These are phyloP conservation scores for Colletotrichum viniferum DNA, from an alignment of 2,329 filamentous ascomycete species.

Conservation along the genomic window DNA sequence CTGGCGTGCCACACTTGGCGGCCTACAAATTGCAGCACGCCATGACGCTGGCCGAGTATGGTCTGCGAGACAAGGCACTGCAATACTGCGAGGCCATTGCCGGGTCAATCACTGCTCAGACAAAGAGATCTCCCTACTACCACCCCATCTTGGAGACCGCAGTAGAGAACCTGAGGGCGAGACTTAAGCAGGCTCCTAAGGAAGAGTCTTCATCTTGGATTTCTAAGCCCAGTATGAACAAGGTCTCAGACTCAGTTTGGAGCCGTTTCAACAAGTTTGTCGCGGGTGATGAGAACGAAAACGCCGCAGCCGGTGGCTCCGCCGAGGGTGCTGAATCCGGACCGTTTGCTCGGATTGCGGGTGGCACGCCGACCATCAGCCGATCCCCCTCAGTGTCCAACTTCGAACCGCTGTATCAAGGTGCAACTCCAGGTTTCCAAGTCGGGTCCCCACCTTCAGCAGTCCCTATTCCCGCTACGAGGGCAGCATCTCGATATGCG, in stretches of 20 bases:
- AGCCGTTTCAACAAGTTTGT: conserved; percentile 97
- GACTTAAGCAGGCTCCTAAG: conserved; percentile 84
- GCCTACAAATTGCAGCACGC: conserved; percentile 93
- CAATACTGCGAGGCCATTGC: conserved; percentile 90
- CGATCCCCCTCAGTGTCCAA: conserved; percentile 72
- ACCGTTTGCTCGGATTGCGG: conserved; percentile 81
- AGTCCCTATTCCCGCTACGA: conserved; percentile 40
- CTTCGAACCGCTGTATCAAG: conserved; percentile 74
- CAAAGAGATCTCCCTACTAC: conserved; percentile 86
- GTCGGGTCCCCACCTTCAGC: conserved; percentile 35
- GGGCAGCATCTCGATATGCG: conserved; percentile 56
- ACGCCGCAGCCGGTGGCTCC: conserved; percentile 59
- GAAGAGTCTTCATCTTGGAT: conserved; percentile 88
- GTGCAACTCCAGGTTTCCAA: conserved; percentile 38
- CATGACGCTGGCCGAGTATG: conserved; percentile 80
- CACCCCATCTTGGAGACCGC: conserved; percentile 74
- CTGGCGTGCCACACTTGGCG: conserved; percentile 79
- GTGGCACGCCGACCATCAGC: conserved; percentile 77
- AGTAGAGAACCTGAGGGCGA: conserved; percentile 82
- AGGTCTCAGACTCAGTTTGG: conserved; percentile 89
- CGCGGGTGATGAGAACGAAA: conserved; percentile 82
- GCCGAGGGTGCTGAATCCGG: conserved; percentile 67
- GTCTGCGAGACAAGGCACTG: conserved; percentile 80
- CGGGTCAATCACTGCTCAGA: conserved; percentile 77
- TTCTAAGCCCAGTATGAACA: conserved; percentile 93